A percentile compares a stretch with the other conserved stretches of the same genome.
Evolutionary conservation across 257 asterid genomes (phyloP).

Genomic region (Petunia axillaris): DNA sequence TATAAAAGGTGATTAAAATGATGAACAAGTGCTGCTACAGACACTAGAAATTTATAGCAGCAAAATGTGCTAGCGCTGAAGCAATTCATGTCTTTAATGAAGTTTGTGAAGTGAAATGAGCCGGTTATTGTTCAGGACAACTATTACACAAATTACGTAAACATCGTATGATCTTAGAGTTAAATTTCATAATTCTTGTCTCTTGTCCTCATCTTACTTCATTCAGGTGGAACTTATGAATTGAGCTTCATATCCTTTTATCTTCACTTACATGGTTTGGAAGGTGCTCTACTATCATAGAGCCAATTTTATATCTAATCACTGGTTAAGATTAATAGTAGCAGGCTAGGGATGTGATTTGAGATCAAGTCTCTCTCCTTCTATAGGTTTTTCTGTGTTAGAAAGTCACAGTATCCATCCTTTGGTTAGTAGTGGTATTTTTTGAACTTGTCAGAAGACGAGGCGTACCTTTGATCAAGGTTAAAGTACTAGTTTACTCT

Average conservation of each 20-base stretch:
- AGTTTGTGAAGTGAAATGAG: neutral
- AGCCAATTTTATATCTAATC: neutral
- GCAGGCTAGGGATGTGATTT: neutral
- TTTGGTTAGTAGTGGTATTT: too few species aligned
- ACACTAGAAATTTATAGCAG: neutral
- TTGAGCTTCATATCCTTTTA: constrained; percentile 4
- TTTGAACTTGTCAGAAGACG: neutral
- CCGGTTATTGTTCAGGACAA: neutral
- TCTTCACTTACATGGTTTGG: neutral
- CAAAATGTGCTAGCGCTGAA: neutral
- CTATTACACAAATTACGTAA: neutral
- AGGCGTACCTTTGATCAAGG: neutral
- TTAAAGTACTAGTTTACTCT: neutral
- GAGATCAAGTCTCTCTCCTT: neutral
- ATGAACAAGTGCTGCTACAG: neutral
- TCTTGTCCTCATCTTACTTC: neutral
- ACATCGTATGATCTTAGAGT: neutral
- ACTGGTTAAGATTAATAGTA: neutral
- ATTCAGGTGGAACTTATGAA: neutral
- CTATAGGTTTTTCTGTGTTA: neutral
- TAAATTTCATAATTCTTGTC: neutral
- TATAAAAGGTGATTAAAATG: neutral
- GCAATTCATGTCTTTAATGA: neutral
- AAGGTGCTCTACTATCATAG: neutral
- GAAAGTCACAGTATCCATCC: neutral